phyloP scores from a whole-genome alignment of 2,329 filamentous ascomycete genomes.

The Diaporthe caulivora region DNA sequence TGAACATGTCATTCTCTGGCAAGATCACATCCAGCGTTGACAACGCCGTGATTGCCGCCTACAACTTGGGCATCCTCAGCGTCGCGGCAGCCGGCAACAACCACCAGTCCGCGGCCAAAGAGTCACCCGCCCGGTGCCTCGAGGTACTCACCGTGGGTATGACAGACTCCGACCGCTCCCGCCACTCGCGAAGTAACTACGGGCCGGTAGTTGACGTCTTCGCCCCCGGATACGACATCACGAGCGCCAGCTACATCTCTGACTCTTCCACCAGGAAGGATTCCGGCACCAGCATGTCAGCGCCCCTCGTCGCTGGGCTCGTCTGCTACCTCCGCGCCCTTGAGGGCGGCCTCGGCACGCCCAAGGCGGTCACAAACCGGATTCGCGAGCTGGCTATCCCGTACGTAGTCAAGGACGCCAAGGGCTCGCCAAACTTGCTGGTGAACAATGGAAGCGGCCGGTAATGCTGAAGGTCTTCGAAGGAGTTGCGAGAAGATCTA shows the following conservation, averaged over 20 bases:
- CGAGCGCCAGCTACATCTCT: slow-evolving; percentile 56
- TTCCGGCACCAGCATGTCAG: slow-evolving; percentile 74
- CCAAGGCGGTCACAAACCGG: slow-evolving; percentile 3
- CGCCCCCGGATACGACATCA: slow-evolving; percentile 56
- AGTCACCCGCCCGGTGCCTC: slow-evolving; percentile 62
- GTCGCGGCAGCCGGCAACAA: slow-evolving; percentile 58
- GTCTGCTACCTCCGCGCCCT: slow-evolving; percentile 66
- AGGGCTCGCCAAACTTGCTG: slow-evolving; percentile 17
- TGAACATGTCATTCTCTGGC: background rate
- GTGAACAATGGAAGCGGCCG: slow-evolving; percentile 15
- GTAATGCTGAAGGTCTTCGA: background rate
- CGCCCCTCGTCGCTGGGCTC: slow-evolving; percentile 70
- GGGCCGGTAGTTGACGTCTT: slow-evolving; percentile 59
- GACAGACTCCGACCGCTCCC: slow-evolving; percentile 47
- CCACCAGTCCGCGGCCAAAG: slow-evolving; percentile 43
- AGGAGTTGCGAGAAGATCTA: background rate
- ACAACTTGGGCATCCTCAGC: slow-evolving; percentile 51
- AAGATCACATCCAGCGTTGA: background rate
- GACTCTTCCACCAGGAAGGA: no score
- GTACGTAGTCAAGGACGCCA: background rate
- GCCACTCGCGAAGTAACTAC: slow-evolving; percentile 66
- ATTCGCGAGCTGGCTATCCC: slow-evolving; percentile 1
- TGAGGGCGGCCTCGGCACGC: slow-evolving; percentile 44
- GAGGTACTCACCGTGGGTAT: slow-evolving; percentile 65
- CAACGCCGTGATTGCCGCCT: slow-evolving; percentile 42